Base-by-base conservation (phyloP, 441 rosid species). In the Metrosideros polymorpha region DNA sequence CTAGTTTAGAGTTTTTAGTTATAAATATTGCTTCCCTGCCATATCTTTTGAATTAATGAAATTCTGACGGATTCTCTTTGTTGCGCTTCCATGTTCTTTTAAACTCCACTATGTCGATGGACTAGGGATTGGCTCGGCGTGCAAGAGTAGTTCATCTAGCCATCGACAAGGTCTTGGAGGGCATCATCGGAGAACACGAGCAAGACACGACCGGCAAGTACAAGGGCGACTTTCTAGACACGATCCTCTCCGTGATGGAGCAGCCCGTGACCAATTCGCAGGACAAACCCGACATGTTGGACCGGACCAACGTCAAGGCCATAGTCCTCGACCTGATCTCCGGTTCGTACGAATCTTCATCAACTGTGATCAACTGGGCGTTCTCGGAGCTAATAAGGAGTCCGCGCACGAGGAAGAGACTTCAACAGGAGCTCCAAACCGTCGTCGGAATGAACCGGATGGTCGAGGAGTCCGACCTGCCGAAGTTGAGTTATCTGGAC, bases 391-490 rank as follows among this genome's bases (percentile, higher is more conserved):
- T 86, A 15, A 14, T 86, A 32, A 86, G 77, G 87, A 86, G 51
- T 35, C 87, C 55, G 35, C 29, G 15, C n/a, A 25, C 7, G 0
- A 66, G 27, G 83, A 9, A 27, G 10, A 0, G 47, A 25, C 85
- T 86, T 66, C 84, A 82, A 49, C 84, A 47, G 5, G 85, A 86
- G 76, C 42, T 79, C 75, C n/a, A 9, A 15, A 50, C 54, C 5
- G 56, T 79, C 12, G 56, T 86, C 27, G 84, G 85, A 12, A 39
- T 55, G 55, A 49, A 79, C 50, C 77, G 51, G 61, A 82, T 86
- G 88, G 88, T 82, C 18, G 85, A 86, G 51, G 85, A 86, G 63
- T 59, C 82, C 51, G 88, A 83, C 39, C 52, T 86, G 7, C 49
- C 30, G 27, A 59, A 86, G 82, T 43, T 86, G 35, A 61, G 27